phyloP scores from a whole-genome alignment of 805 yeast species.

The Ascoidea rubescens region DNA sequence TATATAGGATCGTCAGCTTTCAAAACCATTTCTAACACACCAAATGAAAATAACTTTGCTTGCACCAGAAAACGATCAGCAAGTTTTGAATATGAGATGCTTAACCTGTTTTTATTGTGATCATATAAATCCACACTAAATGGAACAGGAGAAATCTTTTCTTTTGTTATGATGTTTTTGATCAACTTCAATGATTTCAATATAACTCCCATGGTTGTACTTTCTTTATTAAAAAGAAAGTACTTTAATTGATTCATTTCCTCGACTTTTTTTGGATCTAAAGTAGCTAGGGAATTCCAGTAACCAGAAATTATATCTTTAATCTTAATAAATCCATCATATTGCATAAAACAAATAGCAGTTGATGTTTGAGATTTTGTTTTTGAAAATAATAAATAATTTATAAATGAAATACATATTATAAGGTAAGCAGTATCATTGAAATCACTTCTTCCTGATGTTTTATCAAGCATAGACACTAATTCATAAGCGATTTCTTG shows the following conservation, averaged over 20 bases:
- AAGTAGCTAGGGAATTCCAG: conserved; percentile 13
- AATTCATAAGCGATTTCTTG: conserved; percentile 18
- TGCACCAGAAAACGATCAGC: conserved; percentile 21
- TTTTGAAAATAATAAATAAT: conserved; percentile 20
- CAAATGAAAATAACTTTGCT: conserved; percentile 24
- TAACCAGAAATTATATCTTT: conserved; percentile 17
- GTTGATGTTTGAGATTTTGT: conserved; percentile 21
- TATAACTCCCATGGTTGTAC: conserved; percentile 24
- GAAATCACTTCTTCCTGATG: conserved; percentile 12
- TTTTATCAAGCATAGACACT: conserved; percentile 15
- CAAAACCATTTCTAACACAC: conserved; percentile 23
- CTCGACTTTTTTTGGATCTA: conserved; percentile 15
- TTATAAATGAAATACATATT: conserved; percentile 23
- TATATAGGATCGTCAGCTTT: conserved; percentile 14
- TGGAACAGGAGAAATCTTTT: conserved; percentile 19
- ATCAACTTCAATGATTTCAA: conserved; percentile 29
- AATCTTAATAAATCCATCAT: conserved; percentile 28
- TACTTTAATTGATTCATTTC: conserved; percentile 23
- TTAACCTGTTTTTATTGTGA: too few relatives aligned
- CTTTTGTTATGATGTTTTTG: conserved; percentile 28
- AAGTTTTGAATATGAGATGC: not conserved
- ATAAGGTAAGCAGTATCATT: conserved; percentile 16
- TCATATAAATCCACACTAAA: conserved; percentile 25
- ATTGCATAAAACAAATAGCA: conserved; percentile 35
- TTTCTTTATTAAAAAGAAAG: conserved; percentile 22